These are phyloP conservation scores for Rossbeevera mucosa DNA, from an alignment of 768 basidiomycete genomes.

Conservation along the genomic window DNA sequence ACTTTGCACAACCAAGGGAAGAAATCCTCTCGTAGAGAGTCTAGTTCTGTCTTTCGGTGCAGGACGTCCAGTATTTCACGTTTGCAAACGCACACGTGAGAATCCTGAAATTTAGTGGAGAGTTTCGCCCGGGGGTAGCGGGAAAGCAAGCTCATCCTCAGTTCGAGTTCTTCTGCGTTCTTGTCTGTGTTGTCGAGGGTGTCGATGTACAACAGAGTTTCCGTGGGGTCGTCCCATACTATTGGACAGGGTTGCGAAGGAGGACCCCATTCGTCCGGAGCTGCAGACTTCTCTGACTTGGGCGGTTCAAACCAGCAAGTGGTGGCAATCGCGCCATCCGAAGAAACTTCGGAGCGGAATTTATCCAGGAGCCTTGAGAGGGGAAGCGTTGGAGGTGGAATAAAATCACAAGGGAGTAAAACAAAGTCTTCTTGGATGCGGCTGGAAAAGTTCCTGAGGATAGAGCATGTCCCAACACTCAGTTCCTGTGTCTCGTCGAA, in stretches of 20 bases:
- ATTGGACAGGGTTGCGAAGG: conserved; percentile 46
- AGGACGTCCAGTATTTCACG: conserved; percentile 68
- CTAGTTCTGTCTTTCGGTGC: conserved; percentile 61
- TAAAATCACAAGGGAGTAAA: conserved; percentile 86
- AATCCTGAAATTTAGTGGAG: conserved; percentile 68
- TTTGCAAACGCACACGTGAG: conserved; percentile 88
- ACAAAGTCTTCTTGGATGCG: conserved; percentile 85
- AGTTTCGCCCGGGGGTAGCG: conserved; percentile 73
- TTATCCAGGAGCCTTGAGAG: conserved; percentile 71
- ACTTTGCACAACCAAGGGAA: conserved; percentile 89
- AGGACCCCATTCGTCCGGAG: conserved; percentile 65
- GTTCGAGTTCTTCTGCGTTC: conserved; percentile 64
- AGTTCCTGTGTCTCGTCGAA: conserved; percentile 70
- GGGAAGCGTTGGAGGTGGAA: conserved; percentile 70
- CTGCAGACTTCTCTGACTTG: conserved; percentile 48
- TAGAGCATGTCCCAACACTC: conserved; percentile 64
- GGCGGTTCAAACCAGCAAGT: conserved; percentile 59
- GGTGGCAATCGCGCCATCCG: conserved; percentile 60
- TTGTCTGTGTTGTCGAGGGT: conserved; percentile 63
- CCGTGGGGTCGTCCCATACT: conserved; percentile 61
- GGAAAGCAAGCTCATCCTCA: conserved; percentile 72
- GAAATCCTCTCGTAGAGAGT: conserved; percentile 86
- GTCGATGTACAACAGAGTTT: conserved; percentile 69
- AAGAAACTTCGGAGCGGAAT: conserved; percentile 69
- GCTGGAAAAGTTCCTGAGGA: conserved; percentile 71